Evolutionary conservation across 306 rosid genomes (phyloP), one percentile per base, ranked within the genome.

Genomic region (Ceratonia siliqua): DNA sequence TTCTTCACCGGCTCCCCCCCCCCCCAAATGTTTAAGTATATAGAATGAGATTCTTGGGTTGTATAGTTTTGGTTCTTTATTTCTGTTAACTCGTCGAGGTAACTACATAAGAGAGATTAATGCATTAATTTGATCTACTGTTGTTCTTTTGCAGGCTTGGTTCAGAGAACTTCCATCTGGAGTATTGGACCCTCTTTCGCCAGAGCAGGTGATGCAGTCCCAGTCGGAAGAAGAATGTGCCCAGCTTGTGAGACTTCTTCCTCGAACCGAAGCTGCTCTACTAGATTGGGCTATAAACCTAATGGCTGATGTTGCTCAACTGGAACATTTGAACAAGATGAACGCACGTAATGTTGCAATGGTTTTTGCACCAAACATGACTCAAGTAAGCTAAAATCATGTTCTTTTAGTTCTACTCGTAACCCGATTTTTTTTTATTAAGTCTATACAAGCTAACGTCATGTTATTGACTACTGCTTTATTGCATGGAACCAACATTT

Each of bases 341-440:
- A 84, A 89, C 72, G 92, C 97, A 1, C 92, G 92, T 36, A 91
- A 91, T 70, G 76, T 89, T 56, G 97, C 97, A 41, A 91, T 87
- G 97, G 97, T 91, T 4, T 91, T 91, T 82, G 94, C 97, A 13
- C 97, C 97, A 14, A 91, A 91, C 78, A 91, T 91, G 97, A 91
- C 94, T 78, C 94, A 89, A 61, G 97, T 91, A 68, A 88, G 89
- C 69, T 55, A 57, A 71, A 63, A 67, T 62, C 22, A 41, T 75
- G 14, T 55, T 15, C 33, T 21, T 24, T 11, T 62, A 15, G 18
- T 55, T 39, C 50, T 38, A 36, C 11, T 2, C 66, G 3, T 5
- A 14, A 8, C 21, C 64, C 4, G 14, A 48, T 46, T n/a, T 48
- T 67, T 35, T 62, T 38, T 59, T 18, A 25, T 61, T n/a, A 55